These are phyloP conservation scores for Lachnellula cervina DNA, from an alignment of 2,329 filamentous ascomycete species.

Conservation along the genomic window DNA sequence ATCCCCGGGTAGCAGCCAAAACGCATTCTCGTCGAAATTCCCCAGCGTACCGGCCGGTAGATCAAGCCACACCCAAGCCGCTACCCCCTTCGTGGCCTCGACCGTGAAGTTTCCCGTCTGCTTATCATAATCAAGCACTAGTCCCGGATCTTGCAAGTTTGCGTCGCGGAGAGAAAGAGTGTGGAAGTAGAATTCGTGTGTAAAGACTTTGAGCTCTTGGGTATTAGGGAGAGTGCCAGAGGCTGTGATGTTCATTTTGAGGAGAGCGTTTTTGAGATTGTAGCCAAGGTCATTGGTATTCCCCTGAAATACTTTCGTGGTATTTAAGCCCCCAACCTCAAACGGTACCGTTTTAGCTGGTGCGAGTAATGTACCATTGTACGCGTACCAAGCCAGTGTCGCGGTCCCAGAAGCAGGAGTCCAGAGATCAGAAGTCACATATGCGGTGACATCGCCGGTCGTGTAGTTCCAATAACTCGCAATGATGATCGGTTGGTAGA, in stretches of 20 bases:
- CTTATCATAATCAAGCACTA: constrained; percentile 7
- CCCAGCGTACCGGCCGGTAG: constrained; percentile 15
- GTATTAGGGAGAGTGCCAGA: constrained; percentile 15
- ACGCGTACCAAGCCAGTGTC: constrained; percentile 47
- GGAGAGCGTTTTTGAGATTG: constrained; percentile 10
- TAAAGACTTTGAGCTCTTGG: constrained; percentile 7
- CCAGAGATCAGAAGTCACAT: constrained; percentile 56
- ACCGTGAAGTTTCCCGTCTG: constrained; percentile 12
- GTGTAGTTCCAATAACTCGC: constrained; percentile 50
- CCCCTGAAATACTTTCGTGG: constrained; percentile 13
- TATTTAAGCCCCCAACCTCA: constrained; percentile 20
- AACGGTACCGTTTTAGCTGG: constrained; percentile 5
- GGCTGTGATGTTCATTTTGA: constrained; percentile 20
- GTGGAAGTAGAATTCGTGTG: constrained; percentile 19
- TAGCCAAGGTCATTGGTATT: constrained; percentile 12
- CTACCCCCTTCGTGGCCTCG: constrained; percentile 15
- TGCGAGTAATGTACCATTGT: constrained; percentile 40
- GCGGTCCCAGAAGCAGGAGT: constrained; percentile 41
- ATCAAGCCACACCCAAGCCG: constrained; percentile 24
- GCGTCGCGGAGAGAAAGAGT: constrained; percentile 9
- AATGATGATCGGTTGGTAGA: constrained; percentile 55
- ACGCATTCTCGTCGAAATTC: constrained; percentile 20
- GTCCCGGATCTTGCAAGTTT: constrained; percentile 12
- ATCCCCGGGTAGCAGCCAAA: constrained; percentile 20
- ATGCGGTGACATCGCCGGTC: constrained; percentile 46